These are phyloP conservation scores for Irpex sp. DNA, from an alignment of 1,284 basidiomycete genomes.

Conservation along the genomic window DNA sequence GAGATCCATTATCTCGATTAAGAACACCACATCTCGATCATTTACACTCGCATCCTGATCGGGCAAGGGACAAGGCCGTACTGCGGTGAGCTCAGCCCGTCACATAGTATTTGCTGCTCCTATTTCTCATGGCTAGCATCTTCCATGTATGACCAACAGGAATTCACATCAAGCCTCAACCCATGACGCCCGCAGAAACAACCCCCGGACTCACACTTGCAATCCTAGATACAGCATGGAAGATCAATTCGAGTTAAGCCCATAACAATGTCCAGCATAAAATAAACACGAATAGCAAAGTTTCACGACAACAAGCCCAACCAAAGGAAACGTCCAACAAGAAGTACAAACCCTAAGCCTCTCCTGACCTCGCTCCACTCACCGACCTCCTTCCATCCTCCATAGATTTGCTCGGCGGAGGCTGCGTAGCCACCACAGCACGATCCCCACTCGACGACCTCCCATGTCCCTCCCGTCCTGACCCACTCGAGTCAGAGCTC, in stretches of 20 bases:
- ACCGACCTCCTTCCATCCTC: background rate
- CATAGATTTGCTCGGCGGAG: background rate
- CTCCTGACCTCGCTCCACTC: background rate
- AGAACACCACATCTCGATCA: too few relatives aligned
- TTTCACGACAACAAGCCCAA: background rate
- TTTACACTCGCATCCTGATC: too few relatives aligned
- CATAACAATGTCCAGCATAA: background rate
- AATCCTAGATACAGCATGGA: background rate
- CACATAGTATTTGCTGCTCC: too few relatives aligned
- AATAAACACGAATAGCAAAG: background rate
- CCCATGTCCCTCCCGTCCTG: background rate
- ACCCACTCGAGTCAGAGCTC: background rate
- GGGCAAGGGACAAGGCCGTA: too few relatives aligned
- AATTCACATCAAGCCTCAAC: too few relatives aligned
- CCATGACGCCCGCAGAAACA: too few relatives aligned
- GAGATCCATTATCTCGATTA: background rate
- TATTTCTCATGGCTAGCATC: too few relatives aligned
- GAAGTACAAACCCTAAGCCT: background rate
- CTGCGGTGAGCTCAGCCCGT: too few relatives aligned
- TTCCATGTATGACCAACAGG: too few relatives aligned
- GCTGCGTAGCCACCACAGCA: background rate
- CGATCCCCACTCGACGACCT: background rate
- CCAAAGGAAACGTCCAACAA: background rate
- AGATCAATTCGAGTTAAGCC: background rate
- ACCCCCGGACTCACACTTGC: background rate